Percentiles rank a stretch among this genome's conserved stretches.
phyloP scores from a whole-genome alignment of 2,329 filamentous ascomycete genomes.

The Aspergillus ibericus region DNA sequence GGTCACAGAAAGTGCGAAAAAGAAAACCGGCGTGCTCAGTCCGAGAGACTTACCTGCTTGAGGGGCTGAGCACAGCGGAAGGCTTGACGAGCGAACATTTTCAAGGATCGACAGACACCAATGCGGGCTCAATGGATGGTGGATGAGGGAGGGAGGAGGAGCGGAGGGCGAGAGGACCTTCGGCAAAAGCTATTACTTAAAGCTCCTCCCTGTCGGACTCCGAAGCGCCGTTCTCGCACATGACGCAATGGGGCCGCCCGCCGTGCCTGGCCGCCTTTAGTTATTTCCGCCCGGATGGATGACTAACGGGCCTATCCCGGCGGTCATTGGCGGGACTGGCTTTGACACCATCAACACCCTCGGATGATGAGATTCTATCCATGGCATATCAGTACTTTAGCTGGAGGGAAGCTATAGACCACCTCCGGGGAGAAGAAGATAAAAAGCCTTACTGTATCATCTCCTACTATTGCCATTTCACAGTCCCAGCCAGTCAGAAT shows the following conservation, averaged over 20 bases:
- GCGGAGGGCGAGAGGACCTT: not conserved
- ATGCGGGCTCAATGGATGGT: slow-evolving; percentile 17
- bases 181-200: not conserved
- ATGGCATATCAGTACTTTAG: no score
- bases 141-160: slow-evolving; percentile 17
- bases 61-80: slow-evolving; percentile 66
- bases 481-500: no score
- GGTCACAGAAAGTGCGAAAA: not conserved
- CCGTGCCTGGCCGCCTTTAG: slow-evolving; percentile 4
- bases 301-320: not conserved
- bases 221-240: slow-evolving; percentile 17
- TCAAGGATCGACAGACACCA: slow-evolving; percentile 29
- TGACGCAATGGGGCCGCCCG: slow-evolving; percentile 30
- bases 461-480: no score
- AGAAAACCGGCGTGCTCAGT: not conserved
- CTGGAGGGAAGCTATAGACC: no score
- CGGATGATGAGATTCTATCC: no score
- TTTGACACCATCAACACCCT: not conserved
- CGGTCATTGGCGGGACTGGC: not conserved
- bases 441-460: no score
- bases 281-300: slow-evolving; percentile 3
- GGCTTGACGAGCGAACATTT: slow-evolving; percentile 67
- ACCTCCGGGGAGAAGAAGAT: no score
- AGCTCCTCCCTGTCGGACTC: slow-evolving; percentile 17
- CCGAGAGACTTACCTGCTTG: slow-evolving; percentile 56